Evolutionary conservation across 2,329 filamentous ascomycete species (phyloP).

Genomic region (Pseudogymnoascus sp.): DNA sequence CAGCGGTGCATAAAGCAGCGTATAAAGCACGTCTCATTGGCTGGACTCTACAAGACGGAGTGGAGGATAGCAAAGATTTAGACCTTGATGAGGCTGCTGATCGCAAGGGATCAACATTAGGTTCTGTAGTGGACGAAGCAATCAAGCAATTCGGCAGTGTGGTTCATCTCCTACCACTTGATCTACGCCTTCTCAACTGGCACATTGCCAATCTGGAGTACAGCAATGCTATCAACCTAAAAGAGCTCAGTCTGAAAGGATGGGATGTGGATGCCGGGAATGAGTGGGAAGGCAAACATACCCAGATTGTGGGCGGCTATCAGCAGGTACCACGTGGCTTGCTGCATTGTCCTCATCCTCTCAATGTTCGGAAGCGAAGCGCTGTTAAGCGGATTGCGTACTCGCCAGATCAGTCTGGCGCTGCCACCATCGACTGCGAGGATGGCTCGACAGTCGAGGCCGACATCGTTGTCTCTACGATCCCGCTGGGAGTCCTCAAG

Average conservation of each 20-base stretch:
- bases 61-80: constrained; percentile 56
- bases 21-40: constrained; percentile 73
- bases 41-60: constrained; percentile 63
- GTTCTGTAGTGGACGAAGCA: constrained; percentile 87
- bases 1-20: constrained; percentile 63
- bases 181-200: constrained; percentile 91
- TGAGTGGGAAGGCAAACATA: constrained; percentile 92
- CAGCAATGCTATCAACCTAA: constrained; percentile 84
- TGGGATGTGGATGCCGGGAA: constrained; percentile 99
- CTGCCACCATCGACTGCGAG: constrained; percentile 62
- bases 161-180: constrained; percentile 73
- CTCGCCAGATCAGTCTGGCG: constrained; percentile 41
- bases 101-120: constrained; percentile 62
- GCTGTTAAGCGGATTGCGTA: constrained; percentile 64
- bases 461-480: constrained; percentile 85
- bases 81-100: constrained; percentile 60
- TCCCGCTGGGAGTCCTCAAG: constrained; percentile 86
- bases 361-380: constrained; percentile 69
- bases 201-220: constrained; percentile 98
- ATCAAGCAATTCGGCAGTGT: constrained; percentile 78
- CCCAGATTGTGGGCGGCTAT: constrained; percentile 88
- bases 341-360: constrained; percentile 63
- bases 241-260: constrained; percentile 75
- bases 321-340: constrained; percentile 86
- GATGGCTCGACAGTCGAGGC: constrained; percentile 70